Evolutionary conservation across 192 early-diverging fungal species (phyloP).

Genomic region (Gryganskiella cystojenkinii): DNA sequence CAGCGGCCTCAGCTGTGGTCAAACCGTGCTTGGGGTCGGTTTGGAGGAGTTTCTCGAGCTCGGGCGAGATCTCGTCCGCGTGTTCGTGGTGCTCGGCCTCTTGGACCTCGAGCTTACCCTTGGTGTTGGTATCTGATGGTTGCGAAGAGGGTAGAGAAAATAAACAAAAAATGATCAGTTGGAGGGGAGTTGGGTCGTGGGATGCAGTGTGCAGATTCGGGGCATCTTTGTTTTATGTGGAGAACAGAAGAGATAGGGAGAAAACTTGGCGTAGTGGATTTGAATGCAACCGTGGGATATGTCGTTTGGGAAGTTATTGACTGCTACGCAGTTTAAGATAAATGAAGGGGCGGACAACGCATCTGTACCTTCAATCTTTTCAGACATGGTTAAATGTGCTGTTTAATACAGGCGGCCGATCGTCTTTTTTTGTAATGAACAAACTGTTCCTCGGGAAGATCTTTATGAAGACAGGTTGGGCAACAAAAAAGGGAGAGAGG

Average conservation of each 20-base stretch:
- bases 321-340: too few relatives aligned
- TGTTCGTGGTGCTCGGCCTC: slow-evolving; percentile 80
- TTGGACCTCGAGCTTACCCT: slow-evolving; percentile 63
- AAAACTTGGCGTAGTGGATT: not conserved
- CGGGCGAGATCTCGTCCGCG: slow-evolving; percentile 80
- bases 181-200: not conserved
- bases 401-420: too few relatives aligned
- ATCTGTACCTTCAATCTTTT: slow-evolving; percentile 38
- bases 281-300: too few relatives aligned
- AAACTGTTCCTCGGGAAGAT: slow-evolving; percentile 19
- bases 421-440: slow-evolving; percentile 36
- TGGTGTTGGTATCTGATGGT: slow-evolving; percentile 8
- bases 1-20: slow-evolving; percentile 73
- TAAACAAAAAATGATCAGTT: not conserved
- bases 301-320: too few relatives aligned
- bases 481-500: slow-evolving; percentile 1
- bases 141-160: not conserved
- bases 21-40: slow-evolving; percentile 85
- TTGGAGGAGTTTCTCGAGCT: slow-evolving; percentile 84
- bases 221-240: too few relatives aligned
- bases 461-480: slow-evolving; percentile 36
- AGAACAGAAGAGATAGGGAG: not conserved
- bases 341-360: not conserved
- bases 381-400: slow-evolving; percentile 11
- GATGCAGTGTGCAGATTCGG: too few relatives aligned